Percentiles rank a stretch among this genome's conserved stretches.
Evolutionary conservation across 805 yeast genomes (phyloP).

Genomic region (Helenozyma rhizophorensis): DNA sequence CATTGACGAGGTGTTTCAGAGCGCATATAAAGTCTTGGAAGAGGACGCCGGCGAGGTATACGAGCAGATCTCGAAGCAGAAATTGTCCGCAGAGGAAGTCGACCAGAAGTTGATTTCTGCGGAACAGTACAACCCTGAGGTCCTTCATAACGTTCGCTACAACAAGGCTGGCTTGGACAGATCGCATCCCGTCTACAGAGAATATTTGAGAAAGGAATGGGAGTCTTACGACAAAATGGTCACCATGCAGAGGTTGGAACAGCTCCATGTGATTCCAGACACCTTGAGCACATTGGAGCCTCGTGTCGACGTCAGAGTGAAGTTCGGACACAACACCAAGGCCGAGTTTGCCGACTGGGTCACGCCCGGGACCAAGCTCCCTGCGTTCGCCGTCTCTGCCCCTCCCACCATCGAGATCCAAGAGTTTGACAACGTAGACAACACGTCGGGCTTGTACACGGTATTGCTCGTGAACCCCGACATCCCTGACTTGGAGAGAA

Average conservation of each 20-base stretch:
- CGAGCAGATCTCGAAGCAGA: conserved; percentile 23
- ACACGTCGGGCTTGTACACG: conserved; percentile 57
- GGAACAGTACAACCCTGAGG: conserved; percentile 81
- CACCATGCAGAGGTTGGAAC: conserved; percentile 89
- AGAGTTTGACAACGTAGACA: conserved; percentile 53
- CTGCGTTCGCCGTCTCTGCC: conserved; percentile 66
- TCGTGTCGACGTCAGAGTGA: conserved; percentile 64
- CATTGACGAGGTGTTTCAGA: conserved; percentile 66
- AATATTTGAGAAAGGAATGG: conserved; percentile 69
- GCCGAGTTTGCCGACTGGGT: conserved; percentile 62
- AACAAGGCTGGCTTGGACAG: conserved; percentile 52
- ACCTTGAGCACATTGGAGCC: conserved; percentile 89
- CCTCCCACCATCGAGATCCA: conserved; percentile 78
- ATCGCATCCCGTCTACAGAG: conserved; percentile 75
- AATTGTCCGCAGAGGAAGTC: conserved; percentile 14
- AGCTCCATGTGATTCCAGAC: conserved; percentile 83
- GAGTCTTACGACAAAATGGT: conserved; percentile 64
- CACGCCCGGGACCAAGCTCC: conserved; percentile 72
- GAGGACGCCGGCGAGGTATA: conserved; percentile 43
- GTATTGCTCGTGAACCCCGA: conserved; percentile 87
- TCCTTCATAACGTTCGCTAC: conserved; percentile 58
- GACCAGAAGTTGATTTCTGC: conserved; percentile 49
- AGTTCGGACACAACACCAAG: conserved; percentile 62
- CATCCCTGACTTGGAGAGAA: conserved; percentile 68
- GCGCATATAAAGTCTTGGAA: conserved; percentile 58